These are phyloP conservation scores for Tylopilus sp. DNA, from an alignment of 768 basidiomycete species.

Conservation along the genomic window DNA sequence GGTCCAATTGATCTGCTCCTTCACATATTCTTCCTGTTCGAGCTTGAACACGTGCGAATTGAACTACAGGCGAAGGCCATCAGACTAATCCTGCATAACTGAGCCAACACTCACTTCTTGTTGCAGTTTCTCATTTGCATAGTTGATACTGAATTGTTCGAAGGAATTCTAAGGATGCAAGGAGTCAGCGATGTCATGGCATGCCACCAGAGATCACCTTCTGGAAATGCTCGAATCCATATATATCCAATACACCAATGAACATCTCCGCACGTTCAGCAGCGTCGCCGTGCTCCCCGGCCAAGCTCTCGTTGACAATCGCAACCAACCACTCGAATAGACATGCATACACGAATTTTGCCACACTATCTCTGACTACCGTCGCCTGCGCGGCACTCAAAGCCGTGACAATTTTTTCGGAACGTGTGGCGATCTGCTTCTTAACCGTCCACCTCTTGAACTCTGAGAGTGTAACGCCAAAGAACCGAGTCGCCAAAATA, in stretches of 20 bases:
- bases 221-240: conserved; percentile 96
- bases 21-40: conserved; percentile 98
- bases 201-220: conserved; percentile 50
- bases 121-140: conserved; percentile 97
- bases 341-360: conserved; percentile 98
- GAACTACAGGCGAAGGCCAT: conserved; percentile 53
- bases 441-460: conserved; percentile 99
- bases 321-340: conserved; percentile 98
- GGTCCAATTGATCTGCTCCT: conserved; percentile 98
- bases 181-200: conserved; percentile 4
- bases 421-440: conserved; percentile 92
- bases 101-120: conserved; percentile 69
- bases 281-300: conserved; percentile 91
- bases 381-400: conserved; percentile 86
- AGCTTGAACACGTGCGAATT: conserved; percentile 99
- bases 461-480: conserved; percentile 85
- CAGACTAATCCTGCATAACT: conserved; percentile 5
- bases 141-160: conserved; percentile 99
- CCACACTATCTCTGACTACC: conserved; percentile 93
- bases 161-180: conserved; percentile 64
- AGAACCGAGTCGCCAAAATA: conserved; percentile 77
- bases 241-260: conserved; percentile 98
- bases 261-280: conserved; percentile 94
- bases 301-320: conserved; percentile 94
- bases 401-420: conserved; percentile 91